phyloP scores from a whole-genome alignment of 768 basidiomycete genomes.

The Paxillus rubicundulus region DNA sequence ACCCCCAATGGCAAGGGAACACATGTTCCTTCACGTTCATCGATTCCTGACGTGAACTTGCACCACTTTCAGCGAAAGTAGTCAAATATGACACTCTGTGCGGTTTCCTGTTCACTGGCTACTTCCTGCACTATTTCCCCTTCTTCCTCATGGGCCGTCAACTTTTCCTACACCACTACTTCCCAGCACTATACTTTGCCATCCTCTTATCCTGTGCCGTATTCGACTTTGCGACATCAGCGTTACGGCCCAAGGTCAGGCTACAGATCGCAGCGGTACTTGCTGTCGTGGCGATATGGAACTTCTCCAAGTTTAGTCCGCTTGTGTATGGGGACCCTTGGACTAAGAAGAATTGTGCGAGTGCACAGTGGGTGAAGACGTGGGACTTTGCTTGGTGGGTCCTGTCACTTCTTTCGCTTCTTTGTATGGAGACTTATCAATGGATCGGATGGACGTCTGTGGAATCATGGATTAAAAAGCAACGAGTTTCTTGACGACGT shows the following conservation, averaged over 20 bases:
- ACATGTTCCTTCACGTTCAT: constrained; percentile 1
- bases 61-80: constrained; percentile 60
- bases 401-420: not conserved
- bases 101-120: constrained; percentile 89
- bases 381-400: constrained; percentile 95
- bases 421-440: not conserved
- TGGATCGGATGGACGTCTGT: not conserved
- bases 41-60: not conserved
- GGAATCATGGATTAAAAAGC: constrained; percentile 35
- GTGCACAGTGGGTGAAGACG: constrained; percentile 81
- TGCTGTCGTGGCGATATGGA: constrained; percentile 71
- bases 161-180: constrained; percentile 97
- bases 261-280: constrained; percentile 79
- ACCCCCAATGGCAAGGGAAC: no score
- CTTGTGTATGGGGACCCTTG: constrained; percentile 81
- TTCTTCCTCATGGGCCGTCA: constrained; percentile 98
- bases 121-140: constrained; percentile 91
- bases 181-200: constrained; percentile 95
- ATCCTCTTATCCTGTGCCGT: constrained; percentile 71
- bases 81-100: constrained; percentile 90
- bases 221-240: constrained; percentile 85
- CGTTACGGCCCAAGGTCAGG: constrained; percentile 69
- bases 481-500: constrained; percentile 69
- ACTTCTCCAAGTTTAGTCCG: constrained; percentile 76
- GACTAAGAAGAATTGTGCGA: constrained; percentile 77